These are phyloP conservation scores for Pseudogymnoascus verrucosus DNA, from an alignment of 2,329 filamentous ascomycete species.

Conservation along the genomic window DNA sequence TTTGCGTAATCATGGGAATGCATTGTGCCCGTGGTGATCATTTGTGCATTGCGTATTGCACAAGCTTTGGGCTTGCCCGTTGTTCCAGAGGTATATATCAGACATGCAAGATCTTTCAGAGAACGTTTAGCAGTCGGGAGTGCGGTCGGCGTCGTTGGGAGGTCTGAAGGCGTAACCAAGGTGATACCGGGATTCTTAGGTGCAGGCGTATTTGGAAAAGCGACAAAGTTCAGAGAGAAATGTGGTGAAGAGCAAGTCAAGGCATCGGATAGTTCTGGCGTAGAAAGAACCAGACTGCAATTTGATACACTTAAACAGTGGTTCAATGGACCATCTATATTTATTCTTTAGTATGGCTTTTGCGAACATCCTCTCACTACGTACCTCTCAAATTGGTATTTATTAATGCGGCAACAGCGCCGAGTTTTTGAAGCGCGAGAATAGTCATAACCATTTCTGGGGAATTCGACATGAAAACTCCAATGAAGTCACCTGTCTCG, in stretches of 20 bases:
- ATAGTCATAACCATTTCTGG: slow-evolving; percentile 39
- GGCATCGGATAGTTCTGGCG: slow-evolving; percentile 34
- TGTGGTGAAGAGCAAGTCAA: slow-evolving; percentile 27
- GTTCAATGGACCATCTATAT: slow-evolving; percentile 34
- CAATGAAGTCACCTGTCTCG: slow-evolving; percentile 34
- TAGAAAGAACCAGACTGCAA: slow-evolving; percentile 35
- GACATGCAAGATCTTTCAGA: slow-evolving; percentile 28
- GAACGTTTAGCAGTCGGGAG: slow-evolving; percentile 27
- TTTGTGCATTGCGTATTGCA: slow-evolving; percentile 31
- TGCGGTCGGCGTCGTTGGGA: slow-evolving; percentile 18
- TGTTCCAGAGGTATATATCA: slow-evolving; percentile 43
- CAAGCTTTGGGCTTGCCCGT: slow-evolving; percentile 40
- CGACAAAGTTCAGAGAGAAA: slow-evolving; percentile 30
- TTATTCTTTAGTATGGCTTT: not conserved
- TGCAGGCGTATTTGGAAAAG: slow-evolving; percentile 25
- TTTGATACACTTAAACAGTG: slow-evolving; percentile 37
- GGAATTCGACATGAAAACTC: slow-evolving; percentile 40
- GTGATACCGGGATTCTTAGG: slow-evolving; percentile 10
- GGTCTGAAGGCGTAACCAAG: slow-evolving; percentile 15
- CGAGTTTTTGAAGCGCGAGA: slow-evolving; percentile 38
- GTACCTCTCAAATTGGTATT: slow-evolving; percentile 40
- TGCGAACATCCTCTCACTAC: slow-evolving; percentile 4
- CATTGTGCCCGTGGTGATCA: slow-evolving; percentile 31
- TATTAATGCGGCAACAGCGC: slow-evolving; percentile 37
- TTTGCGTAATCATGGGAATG: slow-evolving; percentile 30